Evolutionary conservation across 2,329 filamentous ascomycete genomes (phyloP).

Genomic region (Fusarium annulatum): DNA sequence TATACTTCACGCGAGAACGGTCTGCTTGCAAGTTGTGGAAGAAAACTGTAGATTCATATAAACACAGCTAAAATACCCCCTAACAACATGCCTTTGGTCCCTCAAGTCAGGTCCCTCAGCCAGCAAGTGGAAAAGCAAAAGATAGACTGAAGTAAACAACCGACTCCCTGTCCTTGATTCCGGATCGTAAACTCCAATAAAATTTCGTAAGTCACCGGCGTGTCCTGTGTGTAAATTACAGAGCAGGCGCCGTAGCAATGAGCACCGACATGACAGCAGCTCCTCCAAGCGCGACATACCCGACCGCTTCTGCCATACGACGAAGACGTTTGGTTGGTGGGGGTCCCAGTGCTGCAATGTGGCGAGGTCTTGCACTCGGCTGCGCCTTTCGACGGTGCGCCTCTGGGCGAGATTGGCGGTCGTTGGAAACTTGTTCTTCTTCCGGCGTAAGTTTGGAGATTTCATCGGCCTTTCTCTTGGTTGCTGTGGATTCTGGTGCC

Average conservation of each 20-base stretch:
- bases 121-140: slow-evolving; percentile 3
- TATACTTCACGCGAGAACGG: not conserved
- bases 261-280: slow-evolving; percentile 54
- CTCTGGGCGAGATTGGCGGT: not conserved
- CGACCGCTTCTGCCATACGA: slow-evolving; percentile 50
- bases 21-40: not conserved
- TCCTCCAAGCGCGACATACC: slow-evolving; percentile 52
- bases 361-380: not conserved
- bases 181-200: slow-evolving; percentile 36
- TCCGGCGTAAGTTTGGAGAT: slow-evolving; percentile 41
- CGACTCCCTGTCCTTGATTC: not conserved
- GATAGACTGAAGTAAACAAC: not conserved
- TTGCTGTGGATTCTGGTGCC: not conserved
- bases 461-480: slow-evolving; percentile 41
- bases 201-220: not conserved
- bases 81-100: not conserved
- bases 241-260: slow-evolving; percentile 52
- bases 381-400: not conserved
- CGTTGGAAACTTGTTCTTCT: slow-evolving; percentile 8
- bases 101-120: not conserved
- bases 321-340: slow-evolving; percentile 49
- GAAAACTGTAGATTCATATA: slow-evolving; percentile 10
- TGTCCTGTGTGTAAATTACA: slow-evolving; percentile 18
- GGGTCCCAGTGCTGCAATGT: not conserved
- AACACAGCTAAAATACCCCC: not conserved